phyloP scores from a whole-genome alignment of 2,329 filamentous ascomycete genomes.

The Clonostachys rhizophaga region DNA sequence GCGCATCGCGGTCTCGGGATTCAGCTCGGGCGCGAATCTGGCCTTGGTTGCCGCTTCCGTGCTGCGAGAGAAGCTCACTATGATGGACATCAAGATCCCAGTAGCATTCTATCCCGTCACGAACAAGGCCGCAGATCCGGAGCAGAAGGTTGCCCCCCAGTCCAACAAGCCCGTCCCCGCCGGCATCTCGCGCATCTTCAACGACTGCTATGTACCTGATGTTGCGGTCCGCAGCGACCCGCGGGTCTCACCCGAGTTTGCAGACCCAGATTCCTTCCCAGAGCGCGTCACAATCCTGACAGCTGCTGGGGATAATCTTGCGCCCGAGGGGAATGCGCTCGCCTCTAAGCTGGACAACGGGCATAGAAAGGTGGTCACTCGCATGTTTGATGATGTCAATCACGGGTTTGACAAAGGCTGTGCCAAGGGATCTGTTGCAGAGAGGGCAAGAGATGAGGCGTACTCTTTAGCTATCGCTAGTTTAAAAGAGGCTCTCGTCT shows the following conservation, averaged over 20 bases:
- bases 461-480: no score
- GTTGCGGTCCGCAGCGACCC: neutral
- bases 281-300: neutral
- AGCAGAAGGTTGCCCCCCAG: neutral
- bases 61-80: slow-evolving; percentile 18
- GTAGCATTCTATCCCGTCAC: neutral
- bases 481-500: no score
- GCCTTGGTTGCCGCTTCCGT: slow-evolving; percentile 21
- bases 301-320: neutral
- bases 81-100: slow-evolving; percentile 31
- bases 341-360: neutral
- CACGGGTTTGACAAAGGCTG: neutral
- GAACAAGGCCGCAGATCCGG: neutral
- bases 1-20: slow-evolving; percentile 36
- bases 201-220: neutral
- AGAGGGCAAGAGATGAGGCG: no score
- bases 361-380: neutral
- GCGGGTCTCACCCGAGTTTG: neutral
- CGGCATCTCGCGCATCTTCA: neutral
- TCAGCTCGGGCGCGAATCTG: slow-evolving; percentile 39
- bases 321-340: neutral
- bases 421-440: no score
- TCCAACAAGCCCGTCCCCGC: neutral
- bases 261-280: neutral
- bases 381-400: neutral